Conservation (phyloP, 2,329 filamentous ascomycete genomes). For the Coniochaeta prunicola region DNA sequence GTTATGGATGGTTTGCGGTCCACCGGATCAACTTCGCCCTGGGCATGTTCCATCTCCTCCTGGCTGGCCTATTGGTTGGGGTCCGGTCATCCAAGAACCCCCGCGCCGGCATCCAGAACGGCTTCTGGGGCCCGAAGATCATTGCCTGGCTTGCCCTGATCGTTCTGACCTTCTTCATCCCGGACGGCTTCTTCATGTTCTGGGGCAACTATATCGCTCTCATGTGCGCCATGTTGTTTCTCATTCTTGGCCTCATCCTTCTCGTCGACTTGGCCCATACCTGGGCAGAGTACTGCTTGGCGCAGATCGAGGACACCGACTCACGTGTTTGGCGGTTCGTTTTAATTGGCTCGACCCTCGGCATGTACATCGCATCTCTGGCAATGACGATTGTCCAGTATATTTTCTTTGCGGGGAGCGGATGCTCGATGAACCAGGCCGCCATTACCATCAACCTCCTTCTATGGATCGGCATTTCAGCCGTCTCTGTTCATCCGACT, state of each 20-base stretch:
- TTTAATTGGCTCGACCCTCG: constrained; percentile 83
- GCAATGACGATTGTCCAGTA: constrained; percentile 97
- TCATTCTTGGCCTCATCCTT: constrained; percentile 85
- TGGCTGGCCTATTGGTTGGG: constrained; percentile 78
- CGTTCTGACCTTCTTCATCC: constrained; percentile 90
- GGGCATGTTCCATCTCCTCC: constrained; percentile 83
- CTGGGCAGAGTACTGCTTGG: constrained; percentile 94
- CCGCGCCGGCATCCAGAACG: constrained; percentile 86
- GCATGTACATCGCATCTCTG: constrained; percentile 87
- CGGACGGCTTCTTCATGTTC: constrained; percentile 87
- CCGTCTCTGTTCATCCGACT: constrained; percentile 80
- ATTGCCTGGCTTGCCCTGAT: constrained; percentile 82
- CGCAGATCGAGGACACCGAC: constrained; percentile 85
- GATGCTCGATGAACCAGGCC: constrained; percentile 93
- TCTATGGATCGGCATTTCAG: constrained; percentile 71
- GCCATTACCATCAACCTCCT: constrained; percentile 92
- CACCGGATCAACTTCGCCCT: constrained; percentile 98
- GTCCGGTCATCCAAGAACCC: constrained; percentile 82
- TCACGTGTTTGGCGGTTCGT: constrained; percentile 78
- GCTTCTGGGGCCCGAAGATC: constrained; percentile 98
- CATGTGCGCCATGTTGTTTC: constrained; percentile 82
- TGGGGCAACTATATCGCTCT: constrained; percentile 95
- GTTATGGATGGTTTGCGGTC: constrained; percentile 92
- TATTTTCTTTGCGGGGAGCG: constrained; percentile 78
- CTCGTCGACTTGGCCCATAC: constrained; percentile 92